Evolutionary conservation across 345 rosid genomes (phyloP).

Genomic region (Noccaea caerulescens): DNA sequence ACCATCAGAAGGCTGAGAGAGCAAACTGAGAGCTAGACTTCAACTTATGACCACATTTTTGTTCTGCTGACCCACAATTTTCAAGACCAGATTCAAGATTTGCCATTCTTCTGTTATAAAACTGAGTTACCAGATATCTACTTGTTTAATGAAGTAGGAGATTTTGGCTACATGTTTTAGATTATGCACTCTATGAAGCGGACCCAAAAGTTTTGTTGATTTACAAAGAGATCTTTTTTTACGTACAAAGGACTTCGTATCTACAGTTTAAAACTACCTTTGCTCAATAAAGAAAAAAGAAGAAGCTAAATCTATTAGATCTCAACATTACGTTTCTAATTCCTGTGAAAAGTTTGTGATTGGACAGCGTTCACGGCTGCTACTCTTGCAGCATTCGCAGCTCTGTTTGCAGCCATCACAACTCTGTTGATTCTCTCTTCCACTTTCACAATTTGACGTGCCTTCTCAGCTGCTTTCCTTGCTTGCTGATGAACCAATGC

Average conservation of each 20-base stretch:
- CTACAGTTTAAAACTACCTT: neutral
- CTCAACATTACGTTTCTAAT: conserved; percentile 1
- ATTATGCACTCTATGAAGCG: neutral
- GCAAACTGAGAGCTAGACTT: conserved; percentile 31
- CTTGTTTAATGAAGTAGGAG: neutral
- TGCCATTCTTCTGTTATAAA: neutral
- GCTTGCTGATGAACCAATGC: conserved; percentile 57
- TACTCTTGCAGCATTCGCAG: conserved; percentile 82
- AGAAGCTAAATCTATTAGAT: neutral
- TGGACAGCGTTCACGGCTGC: conserved; percentile 76
- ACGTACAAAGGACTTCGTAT: neutral
- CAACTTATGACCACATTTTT: neutral
- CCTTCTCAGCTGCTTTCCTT: conserved; percentile 59
- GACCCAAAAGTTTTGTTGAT: neutral
- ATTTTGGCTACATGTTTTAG: neutral
- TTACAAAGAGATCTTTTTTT: neutral
- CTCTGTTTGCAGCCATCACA: conserved; percentile 63
- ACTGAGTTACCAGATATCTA: neutral
- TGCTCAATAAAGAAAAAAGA: neutral
- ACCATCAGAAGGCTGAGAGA: conserved; percentile 31
- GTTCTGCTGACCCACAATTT: neutral
- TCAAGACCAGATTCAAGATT: neutral
- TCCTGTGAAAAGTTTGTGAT: conserved; percentile 45
- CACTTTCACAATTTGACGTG: conserved; percentile 47
- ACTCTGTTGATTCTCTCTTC: conserved; percentile 69